Evolutionary conservation across 179 eudicot species (phyloP).

Genomic region (Sideroxylon spinosum): DNA sequence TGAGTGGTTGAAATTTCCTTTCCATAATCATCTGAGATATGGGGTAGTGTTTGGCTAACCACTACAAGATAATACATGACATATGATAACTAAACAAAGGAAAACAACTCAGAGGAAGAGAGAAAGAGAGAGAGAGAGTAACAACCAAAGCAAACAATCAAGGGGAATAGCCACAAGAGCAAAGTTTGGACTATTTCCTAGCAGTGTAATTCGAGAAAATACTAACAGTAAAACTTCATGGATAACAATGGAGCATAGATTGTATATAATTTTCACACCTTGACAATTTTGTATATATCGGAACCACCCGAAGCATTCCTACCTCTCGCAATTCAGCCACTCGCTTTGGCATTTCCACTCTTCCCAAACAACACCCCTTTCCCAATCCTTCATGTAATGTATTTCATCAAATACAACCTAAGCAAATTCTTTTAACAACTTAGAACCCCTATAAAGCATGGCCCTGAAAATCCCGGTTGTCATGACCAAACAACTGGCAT

Average conservation of each 20-base stretch:
- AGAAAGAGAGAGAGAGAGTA: not conserved
- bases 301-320: slow-evolving; percentile 82
- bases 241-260: not conserved
- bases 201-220: not conserved
- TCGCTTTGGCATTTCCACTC: slow-evolving; percentile 53
- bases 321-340: slow-evolving; percentile 75
- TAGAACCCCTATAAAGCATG: slow-evolving; percentile 89
- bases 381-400: slow-evolving; percentile 96
- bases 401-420: slow-evolving; percentile 98
- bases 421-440: slow-evolving; percentile 85
- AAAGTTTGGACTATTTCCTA: not conserved
- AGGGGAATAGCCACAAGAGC: not conserved
- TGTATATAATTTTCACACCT: slow-evolving; percentile 36
- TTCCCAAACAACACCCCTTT: slow-evolving; percentile 98
- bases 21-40: slow-evolving; percentile 92
- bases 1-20: slow-evolving; percentile 95
- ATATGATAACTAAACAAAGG: not conserved
- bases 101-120: not conserved
- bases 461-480: slow-evolving; percentile 95
- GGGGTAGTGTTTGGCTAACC: slow-evolving; percentile 10
- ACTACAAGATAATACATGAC: not conserved
- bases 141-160: not conserved
- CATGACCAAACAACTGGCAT: slow-evolving; percentile 93
- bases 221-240: not conserved
- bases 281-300: slow-evolving; percentile 90